Conservation (phyloP, 192 early-diverging fungal species). For the Gryganskiella cystojenkinii region DNA sequence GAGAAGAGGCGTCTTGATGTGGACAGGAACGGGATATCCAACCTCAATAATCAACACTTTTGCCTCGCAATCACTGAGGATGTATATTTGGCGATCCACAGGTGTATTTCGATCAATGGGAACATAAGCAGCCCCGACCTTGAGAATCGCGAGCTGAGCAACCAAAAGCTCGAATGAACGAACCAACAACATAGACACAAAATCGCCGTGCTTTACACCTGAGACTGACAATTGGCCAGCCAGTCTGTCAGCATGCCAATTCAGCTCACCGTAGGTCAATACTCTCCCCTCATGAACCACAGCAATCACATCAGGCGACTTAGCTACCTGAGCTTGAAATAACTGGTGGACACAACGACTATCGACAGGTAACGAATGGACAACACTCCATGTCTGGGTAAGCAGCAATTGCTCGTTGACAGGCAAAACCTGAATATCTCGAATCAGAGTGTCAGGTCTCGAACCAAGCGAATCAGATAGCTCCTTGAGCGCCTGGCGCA, state of each 20-base stretch:
- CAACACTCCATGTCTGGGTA: background rate
- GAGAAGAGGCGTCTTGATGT: too few relatives aligned
- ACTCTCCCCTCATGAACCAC: background rate
- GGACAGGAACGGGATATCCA: too few relatives aligned
- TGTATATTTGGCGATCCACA: too few relatives aligned
- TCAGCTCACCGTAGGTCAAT: constrained; percentile 9
- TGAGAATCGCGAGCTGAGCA: too few relatives aligned
- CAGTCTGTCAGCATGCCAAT: background rate
- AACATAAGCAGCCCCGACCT: too few relatives aligned
- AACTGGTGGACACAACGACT: constrained; percentile 5
- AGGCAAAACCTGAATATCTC: constrained; percentile 1
- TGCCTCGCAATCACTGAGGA: too few relatives aligned
- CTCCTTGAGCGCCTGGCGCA: constrained; percentile 1
- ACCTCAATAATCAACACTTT: too few relatives aligned
- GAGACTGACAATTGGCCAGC: background rate
- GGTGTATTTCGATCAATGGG: too few relatives aligned
- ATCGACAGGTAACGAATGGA: background rate
- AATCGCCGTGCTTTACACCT: background rate
- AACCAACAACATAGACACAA: background rate
- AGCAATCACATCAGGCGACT: background rate
- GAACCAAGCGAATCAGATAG: constrained; percentile 2
- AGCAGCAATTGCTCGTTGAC: background rate
- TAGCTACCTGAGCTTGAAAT: background rate
- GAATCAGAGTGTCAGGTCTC: background rate
- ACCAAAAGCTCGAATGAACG: too few relatives aligned